Base-by-base conservation (phyloP, 345 rosid species). In the Mercurialis annua region DNA sequence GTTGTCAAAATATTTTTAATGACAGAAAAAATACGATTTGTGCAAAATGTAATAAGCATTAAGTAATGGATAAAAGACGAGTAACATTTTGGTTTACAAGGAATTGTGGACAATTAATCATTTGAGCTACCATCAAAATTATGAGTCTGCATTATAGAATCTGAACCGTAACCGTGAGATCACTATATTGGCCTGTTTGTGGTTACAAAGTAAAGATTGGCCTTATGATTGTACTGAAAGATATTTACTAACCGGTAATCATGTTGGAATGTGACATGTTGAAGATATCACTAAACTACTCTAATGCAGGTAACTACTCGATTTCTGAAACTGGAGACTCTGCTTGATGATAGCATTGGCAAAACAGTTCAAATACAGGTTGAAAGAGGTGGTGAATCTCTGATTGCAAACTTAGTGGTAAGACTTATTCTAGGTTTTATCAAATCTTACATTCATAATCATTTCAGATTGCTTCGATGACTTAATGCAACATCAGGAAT, bases 311-410 rank as follows among this genome's bases (percentile, higher is more conserved):
- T 94, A 38, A 81, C 82, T 65, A 91, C 99, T 5, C 97, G 83
- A 59, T 91, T 94, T 85, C 75, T 91, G 71, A 85, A 64, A 67
- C 72, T 94, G 86, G 99, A 91, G 79, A 82, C 78, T 65, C 66
- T 89, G 70, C 84, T 94, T 71, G 99, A 94, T 83, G 96, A 89
- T 46, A 73, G 83, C 74, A 92, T 94, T 66, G 84, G 74, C 62
- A 82, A 82, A 60, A 68, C 64, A 49, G 71, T 94, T 76, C 86
- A 80, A 72, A 58, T 94, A 67, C 83, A 87, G 76, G 79, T 89
- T 76, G 99, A 94, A 87, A 86, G 97, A 81, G 99, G 99, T 74
- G 95, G 97, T 67, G 62, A 71, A 42, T 79, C 96, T 15, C 70
- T 83, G 79, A 77, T 77, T 30, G 75, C 85, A 63, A 82, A 80